Evolutionary conservation across 2,329 filamentous ascomycete species (phyloP).

Genomic region (Botrytis fragariae): DNA sequence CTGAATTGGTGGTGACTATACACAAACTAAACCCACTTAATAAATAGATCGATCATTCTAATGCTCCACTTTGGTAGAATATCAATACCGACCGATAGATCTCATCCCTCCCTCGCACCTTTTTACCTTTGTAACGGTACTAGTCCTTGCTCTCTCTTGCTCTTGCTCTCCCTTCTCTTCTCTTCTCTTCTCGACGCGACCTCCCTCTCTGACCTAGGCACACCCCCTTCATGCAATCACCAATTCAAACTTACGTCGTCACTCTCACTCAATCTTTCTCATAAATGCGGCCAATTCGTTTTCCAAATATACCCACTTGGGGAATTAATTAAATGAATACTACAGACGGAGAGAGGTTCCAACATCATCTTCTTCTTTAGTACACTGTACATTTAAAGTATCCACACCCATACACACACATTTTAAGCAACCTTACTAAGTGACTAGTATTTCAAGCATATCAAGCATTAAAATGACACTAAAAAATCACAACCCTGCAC

Average conservation of each 20-base stretch:
- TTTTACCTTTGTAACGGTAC: not conserved
- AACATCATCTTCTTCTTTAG: too few species aligned
- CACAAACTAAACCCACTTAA: not conserved
- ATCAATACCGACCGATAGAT: conserved; percentile 5
- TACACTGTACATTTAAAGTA: not conserved
- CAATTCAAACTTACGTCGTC: not conserved
- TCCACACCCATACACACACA: not conserved
- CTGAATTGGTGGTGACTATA: not conserved
- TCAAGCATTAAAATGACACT: conserved; percentile 5
- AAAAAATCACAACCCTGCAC: not conserved
- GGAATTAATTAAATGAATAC: too few species aligned
- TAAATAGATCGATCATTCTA: not conserved
- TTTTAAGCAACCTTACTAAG: not conserved
- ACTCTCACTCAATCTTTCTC: not conserved
- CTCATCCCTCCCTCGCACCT: not conserved
- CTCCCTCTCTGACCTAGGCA: not conserved
- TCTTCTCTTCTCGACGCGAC: not conserved
- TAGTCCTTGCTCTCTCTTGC: not conserved
- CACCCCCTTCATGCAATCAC: not conserved
- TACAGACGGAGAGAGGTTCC: too few species aligned
- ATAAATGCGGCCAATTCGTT: too few species aligned
- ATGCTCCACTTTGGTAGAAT: not conserved
- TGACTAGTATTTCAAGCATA: not conserved
- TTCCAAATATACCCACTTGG: too few species aligned
- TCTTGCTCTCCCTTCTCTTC: not conserved